Evolutionary conservation across 1,139 yeast species (phyloP), one percentile per base, ranked within the genome.

Genomic region (Zygoascus meyerae): DNA sequence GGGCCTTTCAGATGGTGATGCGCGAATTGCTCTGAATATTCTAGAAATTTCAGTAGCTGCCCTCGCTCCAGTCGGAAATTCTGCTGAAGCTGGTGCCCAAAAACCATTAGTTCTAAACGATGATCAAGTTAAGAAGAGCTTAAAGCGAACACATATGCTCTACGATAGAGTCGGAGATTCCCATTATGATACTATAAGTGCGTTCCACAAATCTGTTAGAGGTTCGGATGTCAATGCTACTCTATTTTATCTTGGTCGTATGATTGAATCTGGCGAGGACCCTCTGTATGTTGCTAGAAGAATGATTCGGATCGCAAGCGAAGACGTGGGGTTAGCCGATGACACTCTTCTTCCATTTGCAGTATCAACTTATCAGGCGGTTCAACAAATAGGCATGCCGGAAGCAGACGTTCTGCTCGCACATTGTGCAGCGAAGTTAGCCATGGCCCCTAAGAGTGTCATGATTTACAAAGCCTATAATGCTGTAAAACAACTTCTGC

Each of bases 331-430:
- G 0, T 67, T 85, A 2, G 69, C 85, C 9, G 97, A 94, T 63
- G 86, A 90, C 48, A 66, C 84, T 0, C 81, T 95, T 56, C 68
- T 94, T 37, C 95, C 97, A 1, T 82, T 92, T 66, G 92, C 95
- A 1, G 75, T 86, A 2, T 81, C 97, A 0, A 79, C 95, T 0
- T 86, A 84, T 61, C 87, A 86, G 44, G 90, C 97, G 0, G 79
- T 86, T 3, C 94, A 87, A 66, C 87, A 85, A 65, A 75, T 92
- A n/a, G 99, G 99, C 0, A 74, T 92, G 77, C 99, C 99, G 0
- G 98, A 94, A 61, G 95, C 95, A 2, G 97, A 92, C 61, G 73
- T 86, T 32, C 80, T 89, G 2, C 68, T 92, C 42, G 98, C 92
- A 0, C 98, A 92, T 57, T 87, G 97, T 64, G 90, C 95, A 1